Percentiles rank a stretch among this genome's conserved stretches.
Conservation (phyloP, 129 eudicot genomes). For the Saposhnikovia divaricata region DNA sequence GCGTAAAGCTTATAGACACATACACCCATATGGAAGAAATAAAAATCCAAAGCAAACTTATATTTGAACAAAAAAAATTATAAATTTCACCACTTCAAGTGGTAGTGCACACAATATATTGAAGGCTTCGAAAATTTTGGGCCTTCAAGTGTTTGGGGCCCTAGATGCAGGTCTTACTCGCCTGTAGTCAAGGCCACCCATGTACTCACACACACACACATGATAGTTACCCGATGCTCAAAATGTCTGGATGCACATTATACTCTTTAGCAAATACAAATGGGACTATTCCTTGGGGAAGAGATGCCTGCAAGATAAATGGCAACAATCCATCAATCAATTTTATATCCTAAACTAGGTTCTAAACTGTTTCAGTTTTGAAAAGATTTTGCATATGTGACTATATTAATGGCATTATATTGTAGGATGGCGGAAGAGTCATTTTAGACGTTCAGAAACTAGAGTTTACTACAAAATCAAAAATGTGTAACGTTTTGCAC, state of each 20-base stretch:
- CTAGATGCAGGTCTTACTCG: too few species aligned
- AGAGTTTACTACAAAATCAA: not conserved
- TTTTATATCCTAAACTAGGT: not conserved
- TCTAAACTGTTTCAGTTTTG: not conserved
- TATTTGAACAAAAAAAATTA: not conserved
- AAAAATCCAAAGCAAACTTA: not conserved
- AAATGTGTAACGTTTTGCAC: conserved; percentile 19
- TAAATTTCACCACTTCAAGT: too few species aligned
- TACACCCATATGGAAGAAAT: too few species aligned
- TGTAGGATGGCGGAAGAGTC: not conserved
- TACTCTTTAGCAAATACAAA: conserved; percentile 81
- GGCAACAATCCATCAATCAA: not conserved
- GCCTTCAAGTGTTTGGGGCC: too few species aligned
- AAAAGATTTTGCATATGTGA: not conserved
- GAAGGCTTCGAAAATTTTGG: too few species aligned
- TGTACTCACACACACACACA: not conserved
- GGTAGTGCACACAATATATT: not conserved
- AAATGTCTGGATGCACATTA: conserved; percentile 54
- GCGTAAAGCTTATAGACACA: not conserved
- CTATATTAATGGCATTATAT: not conserved
- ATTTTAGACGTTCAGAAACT: not conserved
- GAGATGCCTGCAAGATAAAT: conserved; percentile 53
- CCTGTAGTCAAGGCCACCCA: too few species aligned
- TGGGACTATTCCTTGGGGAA: conserved; percentile 91
- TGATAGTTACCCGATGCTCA: conserved; percentile 62